Base-by-base conservation (phyloP, 495 filamentous ascomycete genomes). In the Podospora pseudoanserina region DNA sequence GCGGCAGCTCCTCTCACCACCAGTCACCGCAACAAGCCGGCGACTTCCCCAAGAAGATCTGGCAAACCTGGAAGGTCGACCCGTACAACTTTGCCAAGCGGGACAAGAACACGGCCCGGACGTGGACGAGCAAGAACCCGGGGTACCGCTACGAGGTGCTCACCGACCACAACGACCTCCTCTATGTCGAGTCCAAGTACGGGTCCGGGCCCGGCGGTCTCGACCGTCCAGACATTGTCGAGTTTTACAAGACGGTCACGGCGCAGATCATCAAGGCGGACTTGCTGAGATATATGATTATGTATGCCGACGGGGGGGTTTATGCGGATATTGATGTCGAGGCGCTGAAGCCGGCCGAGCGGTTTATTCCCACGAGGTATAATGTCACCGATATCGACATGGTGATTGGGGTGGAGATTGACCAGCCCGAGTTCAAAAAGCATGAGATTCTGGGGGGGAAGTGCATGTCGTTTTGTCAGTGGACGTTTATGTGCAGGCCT, bases 61-160 rank as follows among this genome's bases (percentile, higher is more conserved):
- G 87, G 87, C 87, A 89, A 71, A 84, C 85, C 44, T 89, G 87
- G 87, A 88, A 88, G 70, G 79, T 84, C 53, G 81, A 85, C 68
- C 81, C 86, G 0, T 76, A 86, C 49, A 74, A 77, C 15, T 86
- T 89, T 66, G 85, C 82, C 57, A 76, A 81, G 49, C 78, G 83
- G n/a, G 86, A 89, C 68, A 74, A 76, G 26, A 68, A 70, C 27
- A 73, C 76, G 9, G 86, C 86, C 13, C 78, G 76, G 68, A 83
- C 86, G 1, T 90, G 87, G 87, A 83, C 80, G 2, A 71, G 71
- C 23, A 84, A 81, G 68, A 90, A 90, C 72, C 87, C 85, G 9
- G 73, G 76, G 30, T 78, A 84, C 69, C 77, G 86, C 61, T 88
- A 90, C 76, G 87, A 90, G 70, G 83, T 89, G 19, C 69, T 90